These are phyloP conservation scores for Phytophthora ohioensis DNA, from an alignment of 352 stramenopile species.

Conservation along the genomic window DNA sequence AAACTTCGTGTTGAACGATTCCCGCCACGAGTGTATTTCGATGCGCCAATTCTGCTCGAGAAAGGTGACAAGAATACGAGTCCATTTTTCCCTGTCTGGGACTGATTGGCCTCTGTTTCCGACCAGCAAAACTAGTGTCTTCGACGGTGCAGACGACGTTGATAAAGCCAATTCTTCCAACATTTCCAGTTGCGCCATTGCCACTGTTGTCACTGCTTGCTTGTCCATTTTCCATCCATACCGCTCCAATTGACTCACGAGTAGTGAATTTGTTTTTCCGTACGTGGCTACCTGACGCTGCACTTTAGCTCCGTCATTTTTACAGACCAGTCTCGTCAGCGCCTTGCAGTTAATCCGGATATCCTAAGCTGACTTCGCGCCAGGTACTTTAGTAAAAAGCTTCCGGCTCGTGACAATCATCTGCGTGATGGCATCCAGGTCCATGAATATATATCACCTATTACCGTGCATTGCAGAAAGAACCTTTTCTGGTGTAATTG, in stretches of 20 bases:
- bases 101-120: background rate
- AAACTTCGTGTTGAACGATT: background rate
- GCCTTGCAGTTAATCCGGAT: background rate
- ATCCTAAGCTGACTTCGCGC: background rate
- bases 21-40: background rate
- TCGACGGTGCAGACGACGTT: background rate
- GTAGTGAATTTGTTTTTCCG: background rate
- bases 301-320: background rate
- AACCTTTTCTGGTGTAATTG: too few relatives aligned
- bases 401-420: background rate
- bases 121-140: background rate
- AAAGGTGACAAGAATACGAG: background rate
- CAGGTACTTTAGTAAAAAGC: background rate
- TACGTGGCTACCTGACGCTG: background rate
- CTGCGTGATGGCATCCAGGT: background rate
- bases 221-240: background rate
- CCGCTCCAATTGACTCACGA: background rate
- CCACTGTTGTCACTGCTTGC: background rate
- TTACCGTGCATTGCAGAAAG: background rate
- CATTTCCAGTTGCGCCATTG: background rate
- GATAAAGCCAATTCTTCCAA: background rate
- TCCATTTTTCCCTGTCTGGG: background rate
- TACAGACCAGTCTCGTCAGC: background rate
- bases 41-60: background rate
- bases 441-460: background rate